Base-by-base conservation (phyloP, 2,329 filamentous ascomycete genomes). In the Nannizziopsis arthrosporioides region DNA sequence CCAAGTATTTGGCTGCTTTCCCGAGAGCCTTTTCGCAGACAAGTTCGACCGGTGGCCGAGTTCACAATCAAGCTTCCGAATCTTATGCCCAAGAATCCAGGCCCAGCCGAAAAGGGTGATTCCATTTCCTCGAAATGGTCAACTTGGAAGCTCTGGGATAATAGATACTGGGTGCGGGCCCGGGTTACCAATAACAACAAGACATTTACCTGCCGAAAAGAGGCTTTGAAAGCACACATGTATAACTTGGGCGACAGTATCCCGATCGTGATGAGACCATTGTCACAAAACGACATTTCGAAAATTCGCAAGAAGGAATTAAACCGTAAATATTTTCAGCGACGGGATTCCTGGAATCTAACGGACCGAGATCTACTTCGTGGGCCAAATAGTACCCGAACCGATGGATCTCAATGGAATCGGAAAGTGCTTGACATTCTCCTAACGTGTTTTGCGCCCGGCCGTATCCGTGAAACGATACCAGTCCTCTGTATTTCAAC, bases 91-190 rank as follows among this genome's bases (percentile, higher is more conserved):
- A 36, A 42, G 42, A 8, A 42, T 19, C n/a, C 22, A 35, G 27
- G n/a, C n/a, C n/a, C n/a, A 14, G 17, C 9, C 39, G n/a, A 15
- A 10, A 15, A 17, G 15, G 11, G 32, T 6, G 22, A 42, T 37
- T 22, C 34, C 14, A 44, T 36, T n/a, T 46, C 49, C 22, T 50
- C 53, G 3, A 44, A 52, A 5, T 68, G 65, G 62, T 57, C 55
- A 6, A 35, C 50, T 9, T 73, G 65, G 60, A 61, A 63, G 4
- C 65, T 80, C 12, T 79, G 74, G 66, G 76, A 79, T 55, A 67
- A 70, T 41, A 67, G 77, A 15, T 78, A 67, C 59, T 80, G 77
- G 77, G 64, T 80, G 42, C 68, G 66, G 1, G 48, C 78, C 9
- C 56, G 59, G 22, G 64, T 72, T 14, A 48, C 55, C 3, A 45